A percentile compares a stretch with the other conserved stretches of the same genome.
phyloP scores from a whole-genome alignment of 2,329 filamentous ascomycete species.

The Lecanicillium sp. region DNA sequence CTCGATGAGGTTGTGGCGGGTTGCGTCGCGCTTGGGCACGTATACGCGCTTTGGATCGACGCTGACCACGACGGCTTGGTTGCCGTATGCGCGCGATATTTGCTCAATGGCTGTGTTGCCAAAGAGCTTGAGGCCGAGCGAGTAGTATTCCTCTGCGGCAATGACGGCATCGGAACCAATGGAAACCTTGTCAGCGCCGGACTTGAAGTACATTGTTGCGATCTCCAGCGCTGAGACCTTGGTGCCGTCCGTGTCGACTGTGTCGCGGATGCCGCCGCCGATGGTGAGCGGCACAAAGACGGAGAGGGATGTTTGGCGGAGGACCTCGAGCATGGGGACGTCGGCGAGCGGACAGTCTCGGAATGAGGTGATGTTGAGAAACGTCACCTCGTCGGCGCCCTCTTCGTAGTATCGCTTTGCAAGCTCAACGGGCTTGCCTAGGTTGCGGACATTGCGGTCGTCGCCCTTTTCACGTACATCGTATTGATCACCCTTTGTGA shows the following conservation, averaged over 20 bases:
- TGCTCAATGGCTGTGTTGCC: slow-evolving; percentile 91
- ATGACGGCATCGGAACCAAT: slow-evolving; percentile 92
- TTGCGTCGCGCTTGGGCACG: slow-evolving; percentile 62
- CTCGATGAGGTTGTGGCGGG: slow-evolving; percentile 63
- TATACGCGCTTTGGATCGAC: slow-evolving; percentile 92
- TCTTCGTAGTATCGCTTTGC: slow-evolving; percentile 91
- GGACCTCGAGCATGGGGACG: slow-evolving; percentile 90
- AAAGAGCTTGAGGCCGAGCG: slow-evolving; percentile 55
- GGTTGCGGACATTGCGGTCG: slow-evolving; percentile 66
- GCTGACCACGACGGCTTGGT: slow-evolving; percentile 92
- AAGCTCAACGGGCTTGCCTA: slow-evolving; percentile 95
- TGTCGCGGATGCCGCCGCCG: slow-evolving; percentile 91
- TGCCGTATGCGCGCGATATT: slow-evolving; percentile 87
- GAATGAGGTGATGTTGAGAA: slow-evolving; percentile 97
- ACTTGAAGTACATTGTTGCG: slow-evolving; percentile 94
- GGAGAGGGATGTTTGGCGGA: slow-evolving; percentile 76
- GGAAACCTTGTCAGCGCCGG: slow-evolving; percentile 92
- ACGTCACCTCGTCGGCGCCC: slow-evolving; percentile 93
- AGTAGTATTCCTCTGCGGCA: slow-evolving; percentile 87
- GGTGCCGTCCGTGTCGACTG: slow-evolving; percentile 78
- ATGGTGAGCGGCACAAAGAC: slow-evolving; percentile 96
- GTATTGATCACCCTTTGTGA: slow-evolving; percentile 98
- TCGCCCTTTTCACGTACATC: slow-evolving; percentile 84
- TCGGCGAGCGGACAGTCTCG: slow-evolving; percentile 89
- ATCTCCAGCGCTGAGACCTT: slow-evolving; percentile 86